Evolutionary conservation across 1,284 basidiomycete species (phyloP).

Genomic region (Mycosarcoma maydis): DNA sequence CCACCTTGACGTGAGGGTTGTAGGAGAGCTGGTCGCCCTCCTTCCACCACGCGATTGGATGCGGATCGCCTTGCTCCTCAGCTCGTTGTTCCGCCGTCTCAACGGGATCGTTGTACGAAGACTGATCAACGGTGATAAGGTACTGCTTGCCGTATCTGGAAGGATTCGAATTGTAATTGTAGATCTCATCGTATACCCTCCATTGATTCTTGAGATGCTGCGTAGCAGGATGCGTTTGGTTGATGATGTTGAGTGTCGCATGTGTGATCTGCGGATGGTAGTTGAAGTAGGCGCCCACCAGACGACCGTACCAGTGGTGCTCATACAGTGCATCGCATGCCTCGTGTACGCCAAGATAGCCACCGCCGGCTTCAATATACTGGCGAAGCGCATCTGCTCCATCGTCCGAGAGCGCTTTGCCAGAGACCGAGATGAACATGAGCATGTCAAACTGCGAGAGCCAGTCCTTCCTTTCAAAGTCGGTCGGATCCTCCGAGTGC

Average conservation of each 20-base stretch:
- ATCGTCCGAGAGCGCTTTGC: constrained; percentile 38
- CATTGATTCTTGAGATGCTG: constrained; percentile 45
- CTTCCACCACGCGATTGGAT: constrained; percentile 61
- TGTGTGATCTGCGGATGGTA: constrained; percentile 50
- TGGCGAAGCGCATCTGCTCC: constrained; percentile 43
- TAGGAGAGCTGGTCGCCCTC: constrained; percentile 49
- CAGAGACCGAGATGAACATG: constrained; percentile 55
- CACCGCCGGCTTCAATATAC: constrained; percentile 58
- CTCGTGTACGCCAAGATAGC: constrained; percentile 59
- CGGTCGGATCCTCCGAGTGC: constrained; percentile 36
- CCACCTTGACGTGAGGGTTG: constrained; percentile 40
- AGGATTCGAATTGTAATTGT: constrained; percentile 55
- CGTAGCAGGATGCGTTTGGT: constrained; percentile 49
- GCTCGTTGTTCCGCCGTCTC: constrained; percentile 30
- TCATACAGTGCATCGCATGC: constrained; percentile 50
- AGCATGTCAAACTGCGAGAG: constrained; percentile 56
- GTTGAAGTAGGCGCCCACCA: constrained; percentile 57
- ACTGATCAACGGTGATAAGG: constrained; percentile 50
- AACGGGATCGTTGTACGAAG: constrained; percentile 44
- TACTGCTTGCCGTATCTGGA: constrained; percentile 43
- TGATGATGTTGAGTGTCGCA: constrained; percentile 43
- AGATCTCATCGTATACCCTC: constrained; percentile 57
- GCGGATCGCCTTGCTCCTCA: constrained; percentile 39
- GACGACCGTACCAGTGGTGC: constrained; percentile 52
- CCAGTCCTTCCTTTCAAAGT: constrained; percentile 47